phyloP scores from a whole-genome alignment of 306 rosid genomes.

The Vigna unguiculata region DNA sequence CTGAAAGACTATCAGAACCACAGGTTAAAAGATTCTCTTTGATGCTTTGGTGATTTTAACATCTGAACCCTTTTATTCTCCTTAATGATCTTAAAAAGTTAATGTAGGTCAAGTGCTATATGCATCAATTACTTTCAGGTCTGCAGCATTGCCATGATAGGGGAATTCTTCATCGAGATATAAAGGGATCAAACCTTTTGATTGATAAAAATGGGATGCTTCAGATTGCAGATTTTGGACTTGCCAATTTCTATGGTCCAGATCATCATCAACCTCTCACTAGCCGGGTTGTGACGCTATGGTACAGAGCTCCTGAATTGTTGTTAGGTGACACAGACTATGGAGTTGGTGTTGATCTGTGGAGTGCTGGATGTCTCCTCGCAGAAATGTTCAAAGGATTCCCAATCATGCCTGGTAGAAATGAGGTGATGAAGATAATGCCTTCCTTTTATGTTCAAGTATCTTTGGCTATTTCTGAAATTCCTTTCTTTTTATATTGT shows the following conservation, averaged over 20 bases:
- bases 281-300: conserved; percentile 90
- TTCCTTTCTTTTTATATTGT: neutral
- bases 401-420: conserved; percentile 82
- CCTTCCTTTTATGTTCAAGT: neutral
- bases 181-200: conserved; percentile 89
- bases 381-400: conserved; percentile 82
- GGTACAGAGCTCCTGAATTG: conserved; percentile 95
- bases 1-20: conserved; percentile 72
- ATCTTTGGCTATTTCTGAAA: neutral
- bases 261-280: conserved; percentile 64
- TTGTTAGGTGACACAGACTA: conserved; percentile 79
- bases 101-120: conserved; percentile 89
- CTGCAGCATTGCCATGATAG: conserved; percentile 88
- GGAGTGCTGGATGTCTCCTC: conserved; percentile 97
- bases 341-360: conserved; percentile 88
- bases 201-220: conserved; percentile 83
- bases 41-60: conserved; percentile 1
- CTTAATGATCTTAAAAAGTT: conserved; percentile 44
- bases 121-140: conserved; percentile 93
- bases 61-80: conserved; percentile 32
- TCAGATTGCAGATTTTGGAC: conserved; percentile 93
- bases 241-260: conserved; percentile 69
- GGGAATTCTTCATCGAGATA: conserved; percentile 90
- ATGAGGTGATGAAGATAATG: conserved; percentile 62
- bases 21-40: conserved; percentile 63